A percentile compares a stretch with the other conserved stretches of the same genome.
These are phyloP conservation scores for Petunia axillaris DNA, from an alignment of 257 asterid species.

Conservation along the genomic window DNA sequence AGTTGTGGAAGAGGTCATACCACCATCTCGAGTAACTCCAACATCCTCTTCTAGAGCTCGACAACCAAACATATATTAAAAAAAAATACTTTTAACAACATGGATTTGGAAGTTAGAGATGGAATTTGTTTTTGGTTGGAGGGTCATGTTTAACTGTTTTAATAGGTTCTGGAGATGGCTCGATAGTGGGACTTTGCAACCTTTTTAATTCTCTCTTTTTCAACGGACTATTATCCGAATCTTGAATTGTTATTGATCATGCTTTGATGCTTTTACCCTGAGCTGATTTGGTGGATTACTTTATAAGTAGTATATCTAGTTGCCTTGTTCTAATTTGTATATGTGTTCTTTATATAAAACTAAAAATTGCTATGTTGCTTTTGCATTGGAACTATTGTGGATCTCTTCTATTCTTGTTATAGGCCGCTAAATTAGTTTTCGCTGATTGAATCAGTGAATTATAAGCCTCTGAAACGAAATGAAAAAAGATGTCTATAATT, in stretches of 20 bases:
- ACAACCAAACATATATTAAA: not conserved
- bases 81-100: not conserved
- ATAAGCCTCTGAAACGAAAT: too few species aligned
- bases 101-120: not conserved
- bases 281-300: too few species aligned
- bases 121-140: not conserved
- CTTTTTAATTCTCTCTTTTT: not conserved
- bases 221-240: not conserved
- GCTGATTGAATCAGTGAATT: too few species aligned
- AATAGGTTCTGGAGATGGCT: not conserved
- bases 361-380: too few species aligned
- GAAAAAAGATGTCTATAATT: too few species aligned
- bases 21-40: conserved; percentile 23
- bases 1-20: not conserved
- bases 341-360: not conserved
- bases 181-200: not conserved
- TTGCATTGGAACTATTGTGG: too few species aligned
- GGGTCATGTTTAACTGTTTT: not conserved
- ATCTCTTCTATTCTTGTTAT: too few species aligned
- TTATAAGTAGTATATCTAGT: too few species aligned
- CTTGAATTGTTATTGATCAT: not conserved
- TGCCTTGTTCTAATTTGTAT: too few species aligned
- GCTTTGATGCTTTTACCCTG: not conserved
- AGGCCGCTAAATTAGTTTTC: too few species aligned
- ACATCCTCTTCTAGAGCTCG: conserved; percentile 19